These are phyloP conservation scores for Exophiala xenobiotica DNA, from an alignment of 2,329 filamentous ascomycete species.

Conservation along the genomic window DNA sequence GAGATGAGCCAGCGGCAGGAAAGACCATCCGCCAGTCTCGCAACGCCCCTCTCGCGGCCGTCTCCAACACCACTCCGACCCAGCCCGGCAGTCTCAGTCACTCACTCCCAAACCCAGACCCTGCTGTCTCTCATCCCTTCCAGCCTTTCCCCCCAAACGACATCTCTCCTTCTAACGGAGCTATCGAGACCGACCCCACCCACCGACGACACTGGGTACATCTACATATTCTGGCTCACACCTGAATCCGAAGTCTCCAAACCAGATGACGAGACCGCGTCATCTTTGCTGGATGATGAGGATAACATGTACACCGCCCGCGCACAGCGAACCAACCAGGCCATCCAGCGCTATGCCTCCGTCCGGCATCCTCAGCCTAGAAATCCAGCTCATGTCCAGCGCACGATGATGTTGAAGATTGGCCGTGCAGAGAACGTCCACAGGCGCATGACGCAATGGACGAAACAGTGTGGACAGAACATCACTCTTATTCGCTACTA, in stretches of 20 bases:
- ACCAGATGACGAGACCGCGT: constrained; percentile 59
- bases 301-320: constrained; percentile 29
- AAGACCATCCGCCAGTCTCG: no score
- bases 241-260: constrained; percentile 58
- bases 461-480: constrained; percentile 85
- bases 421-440: constrained; percentile 78
- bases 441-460: constrained; percentile 88
- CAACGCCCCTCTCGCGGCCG: constrained; percentile 14
- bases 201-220: constrained; percentile 80
- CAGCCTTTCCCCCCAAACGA: constrained; percentile 63
- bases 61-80: constrained; percentile 14
- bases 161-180: constrained; percentile 72
- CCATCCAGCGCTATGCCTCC: constrained; percentile 37
- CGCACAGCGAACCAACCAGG: constrained; percentile 34
- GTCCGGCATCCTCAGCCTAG: constrained; percentile 18
- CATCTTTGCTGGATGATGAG: constrained; percentile 53
- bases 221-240: constrained; percentile 98
- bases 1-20: constrained; percentile 16
- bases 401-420: constrained; percentile 67
- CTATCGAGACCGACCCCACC: constrained; percentile 72
- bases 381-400: constrained; percentile 40
- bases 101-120: constrained; percentile 42
- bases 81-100: constrained; percentile 24
- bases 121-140: constrained; percentile 69
- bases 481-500: constrained; percentile 89